A percentile compares a stretch with the other conserved stretches of the same genome.
These are phyloP conservation scores for Kodamaea sagamina DNA, from an alignment of 805 yeast species.

Conservation along the genomic window DNA sequence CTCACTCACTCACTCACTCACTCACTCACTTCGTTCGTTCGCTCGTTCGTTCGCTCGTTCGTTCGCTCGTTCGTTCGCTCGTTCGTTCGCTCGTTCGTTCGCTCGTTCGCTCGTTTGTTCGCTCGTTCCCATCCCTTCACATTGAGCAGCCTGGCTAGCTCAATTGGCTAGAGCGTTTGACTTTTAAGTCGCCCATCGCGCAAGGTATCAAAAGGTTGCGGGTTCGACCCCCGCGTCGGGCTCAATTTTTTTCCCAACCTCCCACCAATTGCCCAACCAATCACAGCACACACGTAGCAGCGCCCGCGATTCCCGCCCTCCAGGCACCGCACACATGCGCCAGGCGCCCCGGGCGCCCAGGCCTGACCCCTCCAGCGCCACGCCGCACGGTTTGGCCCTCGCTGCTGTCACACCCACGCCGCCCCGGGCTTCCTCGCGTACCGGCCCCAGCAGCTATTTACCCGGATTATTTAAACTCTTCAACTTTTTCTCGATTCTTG, in stretches of 20 bases:
- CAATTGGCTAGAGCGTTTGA: slow-evolving; percentile 18
- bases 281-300: no score
- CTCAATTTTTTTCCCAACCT: slow-evolving; percentile 3
- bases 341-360: no score
- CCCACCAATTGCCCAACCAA: neutral
- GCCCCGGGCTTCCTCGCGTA: slow-evolving; percentile 3
- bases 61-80: no score
- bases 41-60: no score
- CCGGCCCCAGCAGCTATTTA: neutral
- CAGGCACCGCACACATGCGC: no score
- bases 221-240: slow-evolving; percentile 14
- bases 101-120: no score
- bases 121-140: no score
- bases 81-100: no score
- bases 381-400: neutral
- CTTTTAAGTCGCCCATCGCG: slow-evolving; percentile 10
- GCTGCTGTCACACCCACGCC: neutral
- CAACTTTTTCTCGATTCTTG: neutral
- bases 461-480: slow-evolving; percentile 1
- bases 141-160: slow-evolving; percentile 26
- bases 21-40: no score
- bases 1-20: no score
- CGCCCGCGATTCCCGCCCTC: no score
- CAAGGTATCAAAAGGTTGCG: slow-evolving; percentile 12
- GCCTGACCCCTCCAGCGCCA: no score